A percentile compares a stretch with the other conserved stretches of the same genome.
Evolutionary conservation across 192 early-diverging fungal genomes (phyloP).

Genomic region (Mortierella claussenii): DNA sequence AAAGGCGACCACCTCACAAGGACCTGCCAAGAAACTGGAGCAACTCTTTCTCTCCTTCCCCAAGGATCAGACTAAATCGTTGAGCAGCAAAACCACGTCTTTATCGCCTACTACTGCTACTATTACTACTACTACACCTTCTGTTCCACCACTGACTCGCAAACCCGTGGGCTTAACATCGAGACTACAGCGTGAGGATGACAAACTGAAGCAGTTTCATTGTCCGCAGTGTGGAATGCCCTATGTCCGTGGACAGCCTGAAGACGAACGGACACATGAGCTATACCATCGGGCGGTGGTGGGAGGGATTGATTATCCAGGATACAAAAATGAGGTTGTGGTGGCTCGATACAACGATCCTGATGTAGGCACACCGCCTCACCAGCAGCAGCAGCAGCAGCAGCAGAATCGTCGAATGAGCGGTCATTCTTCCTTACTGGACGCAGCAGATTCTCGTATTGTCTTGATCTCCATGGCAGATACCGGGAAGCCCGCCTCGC

Average conservation of each 20-base stretch:
- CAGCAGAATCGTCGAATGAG: neutral
- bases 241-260: constrained; percentile 49
- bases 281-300: constrained; percentile 50
- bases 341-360: constrained; percentile 28
- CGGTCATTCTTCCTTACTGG: neutral
- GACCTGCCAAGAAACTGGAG: constrained; percentile 23
- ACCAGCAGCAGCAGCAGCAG: neutral
- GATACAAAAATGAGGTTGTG: constrained; percentile 57
- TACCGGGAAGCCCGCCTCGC: constrained; percentile 8
- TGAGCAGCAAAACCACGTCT: neutral
- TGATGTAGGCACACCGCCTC: neutral
- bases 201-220: constrained; percentile 32
- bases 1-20: neutral
- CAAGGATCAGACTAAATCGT: constrained; percentile 25
- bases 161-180: too few species aligned
- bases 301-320: constrained; percentile 57
- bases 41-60: constrained; percentile 39
- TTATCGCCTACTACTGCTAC: neutral
- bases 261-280: constrained; percentile 56
- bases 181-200: constrained; percentile 43
- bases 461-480: constrained; percentile 51
- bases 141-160: too few species aligned
- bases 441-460: constrained; percentile 12
- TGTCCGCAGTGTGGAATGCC: constrained; percentile 60
- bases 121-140: neutral